A percentile compares a stretch with the other conserved stretches of the same genome.
Conservation (phyloP, 140 eudicot species). For the Stevia rebaudiana region DNA sequence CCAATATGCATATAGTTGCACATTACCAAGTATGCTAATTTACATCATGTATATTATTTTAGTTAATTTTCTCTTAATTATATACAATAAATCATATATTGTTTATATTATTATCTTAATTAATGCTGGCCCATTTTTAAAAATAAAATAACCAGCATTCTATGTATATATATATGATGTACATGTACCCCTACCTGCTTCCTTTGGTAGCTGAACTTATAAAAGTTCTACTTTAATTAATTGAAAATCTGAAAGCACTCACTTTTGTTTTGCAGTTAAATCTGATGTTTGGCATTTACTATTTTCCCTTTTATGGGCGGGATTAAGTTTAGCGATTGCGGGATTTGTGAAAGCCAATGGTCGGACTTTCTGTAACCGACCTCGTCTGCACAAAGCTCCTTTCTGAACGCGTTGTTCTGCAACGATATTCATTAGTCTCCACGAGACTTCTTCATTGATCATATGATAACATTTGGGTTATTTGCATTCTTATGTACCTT, state of each 20-base stretch:
- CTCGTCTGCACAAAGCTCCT: conserved; percentile 55
- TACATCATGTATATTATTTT: not conserved
- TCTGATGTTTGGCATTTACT: conserved; percentile 38
- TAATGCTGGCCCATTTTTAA: not conserved
- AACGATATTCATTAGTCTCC: conserved; percentile 15
- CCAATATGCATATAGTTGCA: not conserved
- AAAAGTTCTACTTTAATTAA: not conserved
- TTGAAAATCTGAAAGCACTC: not conserved
- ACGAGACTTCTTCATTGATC: conserved; percentile 12
- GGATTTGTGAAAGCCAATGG: conserved; percentile 59
- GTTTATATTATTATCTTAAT: no score
- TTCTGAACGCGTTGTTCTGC: conserved; percentile 19
- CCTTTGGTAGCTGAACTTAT: not conserved
- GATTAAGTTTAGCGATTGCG: conserved; percentile 58
- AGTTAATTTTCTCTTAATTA: not conserved
- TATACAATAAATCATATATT: not conserved
- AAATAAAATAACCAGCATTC: not conserved
- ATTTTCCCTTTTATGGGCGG: conserved; percentile 61
- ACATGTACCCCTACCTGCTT: not conserved
- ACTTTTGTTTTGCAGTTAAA: conserved; percentile 41
- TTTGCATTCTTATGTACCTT: not conserved
- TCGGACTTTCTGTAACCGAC: conserved; percentile 64
- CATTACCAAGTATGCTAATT: not conserved
- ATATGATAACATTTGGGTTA: conserved; percentile 20
- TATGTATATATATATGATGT: not conserved